Evolutionary conservation across 768 basidiomycete genomes (phyloP), one percentile per base, ranked within the genome.

Genomic region (Termitomyces sp.): DNA sequence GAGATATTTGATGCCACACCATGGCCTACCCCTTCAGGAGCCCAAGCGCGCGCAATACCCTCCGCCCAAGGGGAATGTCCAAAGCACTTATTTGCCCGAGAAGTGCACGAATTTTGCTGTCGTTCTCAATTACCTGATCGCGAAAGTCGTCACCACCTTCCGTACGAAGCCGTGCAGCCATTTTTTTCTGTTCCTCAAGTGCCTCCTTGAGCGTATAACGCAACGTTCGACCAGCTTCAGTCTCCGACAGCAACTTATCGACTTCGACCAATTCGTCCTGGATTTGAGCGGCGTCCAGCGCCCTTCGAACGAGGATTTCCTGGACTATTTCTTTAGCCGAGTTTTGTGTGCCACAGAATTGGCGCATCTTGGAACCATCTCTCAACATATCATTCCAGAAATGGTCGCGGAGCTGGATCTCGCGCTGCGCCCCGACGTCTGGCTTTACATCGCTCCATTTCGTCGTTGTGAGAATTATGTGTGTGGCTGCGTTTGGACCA

Each of bases 371-470:
- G 14, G 76, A 70, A 11, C 76, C 74, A 34, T 63, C 61, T n/a
- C 64, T 60, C n/a, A 71, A 42, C 67, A 72, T 66, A 5, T 46
- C 49, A 38, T 67, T 64, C 70, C 73, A 81, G 57, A 73, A 79
- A n/a, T 61, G 67, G 25, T 47, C 38, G 47, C 59, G 52, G 25
- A 77, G 68, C 56, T 76, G 65, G 20, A 56, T 40, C 53, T 74
- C 75, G 14, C 77, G 69, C 47, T 47, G 49, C 31, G 63, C 43
- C 4, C 72, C 76, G 4, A 66, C 61, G 0, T 34, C 46, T 4
- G n/a, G 38, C 0, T 65, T 65, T 15, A 73, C 64, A 45, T 68
- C 68, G 61, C 73, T 73, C 77, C 77, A 79, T 72, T 75, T 77
- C 15, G 77, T 77, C 31, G 64, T 65, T 25, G 61, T 37, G 11